Conservation (phyloP, 2,329 filamentous ascomycete species). For the Alternaria consortialis region DNA sequence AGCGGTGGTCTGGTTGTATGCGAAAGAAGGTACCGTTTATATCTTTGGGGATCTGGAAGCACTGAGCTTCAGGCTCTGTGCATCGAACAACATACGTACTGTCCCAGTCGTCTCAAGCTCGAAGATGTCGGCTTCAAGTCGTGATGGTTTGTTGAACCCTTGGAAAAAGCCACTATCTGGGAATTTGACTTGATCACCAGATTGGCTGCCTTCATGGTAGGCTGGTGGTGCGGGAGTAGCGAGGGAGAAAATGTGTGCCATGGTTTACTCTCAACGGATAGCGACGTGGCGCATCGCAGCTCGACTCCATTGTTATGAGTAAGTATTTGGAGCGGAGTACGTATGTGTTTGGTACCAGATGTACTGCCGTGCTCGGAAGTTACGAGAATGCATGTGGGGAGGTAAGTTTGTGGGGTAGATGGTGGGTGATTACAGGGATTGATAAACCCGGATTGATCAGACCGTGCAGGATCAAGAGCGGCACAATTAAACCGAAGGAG, state of each 20-base stretch:
- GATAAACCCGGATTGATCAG: conserved; percentile 15
- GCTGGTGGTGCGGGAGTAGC: conserved; percentile 33
- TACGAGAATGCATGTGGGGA: conserved; percentile 22
- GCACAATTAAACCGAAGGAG: conserved; percentile 4
- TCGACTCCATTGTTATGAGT: neutral
- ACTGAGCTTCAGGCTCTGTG: neutral
- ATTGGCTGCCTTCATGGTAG: conserved; percentile 36
- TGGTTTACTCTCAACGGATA: conserved; percentile 12
- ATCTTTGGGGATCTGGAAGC: conserved; percentile 48
- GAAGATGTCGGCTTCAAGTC: conserved; percentile 53
- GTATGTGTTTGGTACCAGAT: conserved; percentile 8
- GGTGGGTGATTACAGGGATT: conserved; percentile 9
- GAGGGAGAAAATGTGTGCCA: conserved; percentile 49
- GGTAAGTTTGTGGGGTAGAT: conserved; percentile 22
- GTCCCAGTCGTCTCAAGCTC: conserved; percentile 52
- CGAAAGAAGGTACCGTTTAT: conserved; percentile 58
- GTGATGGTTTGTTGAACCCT: conserved; percentile 54
- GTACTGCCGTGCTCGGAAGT: conserved; percentile 10
- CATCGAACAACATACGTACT: conserved; percentile 8
- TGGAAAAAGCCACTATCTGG: conserved; percentile 48
- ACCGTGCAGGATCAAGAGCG: conserved; percentile 11
- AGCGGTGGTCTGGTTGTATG: conserved; percentile 58
- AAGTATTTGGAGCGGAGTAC: neutral
- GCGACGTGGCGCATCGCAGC: neutral
- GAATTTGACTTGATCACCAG: conserved; percentile 43